Evolutionary conservation across 805 yeast genomes (phyloP).

Genomic region (Saccharomycopsis vini): DNA sequence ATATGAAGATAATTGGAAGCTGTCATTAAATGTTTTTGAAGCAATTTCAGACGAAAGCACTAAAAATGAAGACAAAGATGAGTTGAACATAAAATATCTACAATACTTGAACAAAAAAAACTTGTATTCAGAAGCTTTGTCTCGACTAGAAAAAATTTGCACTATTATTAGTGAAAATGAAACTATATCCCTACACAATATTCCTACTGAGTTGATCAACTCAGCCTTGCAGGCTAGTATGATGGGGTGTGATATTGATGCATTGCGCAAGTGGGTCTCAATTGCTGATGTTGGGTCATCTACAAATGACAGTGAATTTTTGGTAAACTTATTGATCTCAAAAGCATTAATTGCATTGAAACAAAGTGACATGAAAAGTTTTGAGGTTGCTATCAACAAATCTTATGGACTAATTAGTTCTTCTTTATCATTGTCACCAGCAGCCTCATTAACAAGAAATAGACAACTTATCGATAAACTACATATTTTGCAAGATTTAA

Average conservation of each 20-base stretch:
- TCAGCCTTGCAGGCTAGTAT: slow-evolving; percentile 73
- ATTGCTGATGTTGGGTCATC: slow-evolving; percentile 37
- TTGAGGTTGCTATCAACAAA: slow-evolving; percentile 32
- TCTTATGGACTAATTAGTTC: slow-evolving; percentile 53
- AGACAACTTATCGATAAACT: slow-evolving; percentile 41
- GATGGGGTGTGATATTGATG: slow-evolving; percentile 44
- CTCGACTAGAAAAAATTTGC: slow-evolving; percentile 24
- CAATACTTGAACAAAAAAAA: slow-evolving; percentile 72
- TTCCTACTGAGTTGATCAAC: slow-evolving; percentile 49
- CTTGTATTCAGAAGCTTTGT: slow-evolving; percentile 55
- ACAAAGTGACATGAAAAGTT: slow-evolving; percentile 29
- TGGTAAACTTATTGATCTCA: slow-evolving; percentile 58
- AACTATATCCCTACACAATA: not conserved
- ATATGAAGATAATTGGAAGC: slow-evolving; percentile 76
- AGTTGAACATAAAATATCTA: slow-evolving; percentile 44
- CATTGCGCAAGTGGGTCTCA: slow-evolving; percentile 50
- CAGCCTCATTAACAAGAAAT: slow-evolving; percentile 43
- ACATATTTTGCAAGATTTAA: slow-evolving; percentile 57
- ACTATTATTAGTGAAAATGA: not conserved
- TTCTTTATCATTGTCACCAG: slow-evolving; percentile 29
- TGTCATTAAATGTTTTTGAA: slow-evolving; percentile 79
- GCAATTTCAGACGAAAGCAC: slow-evolving; percentile 39
- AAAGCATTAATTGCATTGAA: slow-evolving; percentile 44
- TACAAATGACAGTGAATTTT: slow-evolving; percentile 41
- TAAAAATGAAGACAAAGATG: slow-evolving; percentile 23